A percentile compares a stretch with the other conserved stretches of the same genome.
Evolutionary conservation across 2,329 filamentous ascomycete species (phyloP).

Genomic region (Calonectria crousiana): DNA sequence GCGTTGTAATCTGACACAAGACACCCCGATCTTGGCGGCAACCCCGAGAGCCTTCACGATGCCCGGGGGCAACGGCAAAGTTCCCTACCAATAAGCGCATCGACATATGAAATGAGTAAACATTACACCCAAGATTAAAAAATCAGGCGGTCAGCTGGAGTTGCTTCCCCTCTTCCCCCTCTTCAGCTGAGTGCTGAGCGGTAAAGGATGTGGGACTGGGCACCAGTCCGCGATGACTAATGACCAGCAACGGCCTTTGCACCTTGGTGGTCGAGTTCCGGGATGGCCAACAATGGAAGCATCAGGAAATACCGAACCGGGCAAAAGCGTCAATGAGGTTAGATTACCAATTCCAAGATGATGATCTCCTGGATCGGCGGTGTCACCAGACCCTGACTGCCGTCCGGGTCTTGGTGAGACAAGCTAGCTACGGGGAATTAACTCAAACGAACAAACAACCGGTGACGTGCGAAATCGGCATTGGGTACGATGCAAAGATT

Average conservation of each 20-base stretch:
- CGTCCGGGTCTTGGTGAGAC: not conserved
- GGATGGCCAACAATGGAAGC: not conserved
- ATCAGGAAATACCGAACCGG: not conserved
- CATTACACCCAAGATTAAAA: not conserved
- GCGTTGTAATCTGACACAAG: not conserved
- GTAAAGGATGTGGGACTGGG: not conserved
- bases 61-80: not conserved
- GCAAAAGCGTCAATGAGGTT: not conserved
- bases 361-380: not conserved
- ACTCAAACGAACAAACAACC: not conserved
- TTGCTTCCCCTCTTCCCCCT: slow-evolving; percentile 6
- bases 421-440: not conserved
- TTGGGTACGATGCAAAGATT: not conserved
- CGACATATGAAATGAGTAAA: not conserved
- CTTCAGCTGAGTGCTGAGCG: not conserved
- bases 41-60: not conserved
- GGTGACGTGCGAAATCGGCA: not conserved
- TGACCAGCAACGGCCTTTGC: not conserved
- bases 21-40: not conserved
- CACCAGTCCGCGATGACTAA: not conserved
- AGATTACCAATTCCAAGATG: not conserved
- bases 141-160: not conserved
- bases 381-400: not conserved
- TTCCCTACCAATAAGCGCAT: not conserved
- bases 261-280: not conserved